phyloP scores from a whole-genome alignment of 2,329 filamentous ascomycete species.

The Scedosporium boydii region DNA sequence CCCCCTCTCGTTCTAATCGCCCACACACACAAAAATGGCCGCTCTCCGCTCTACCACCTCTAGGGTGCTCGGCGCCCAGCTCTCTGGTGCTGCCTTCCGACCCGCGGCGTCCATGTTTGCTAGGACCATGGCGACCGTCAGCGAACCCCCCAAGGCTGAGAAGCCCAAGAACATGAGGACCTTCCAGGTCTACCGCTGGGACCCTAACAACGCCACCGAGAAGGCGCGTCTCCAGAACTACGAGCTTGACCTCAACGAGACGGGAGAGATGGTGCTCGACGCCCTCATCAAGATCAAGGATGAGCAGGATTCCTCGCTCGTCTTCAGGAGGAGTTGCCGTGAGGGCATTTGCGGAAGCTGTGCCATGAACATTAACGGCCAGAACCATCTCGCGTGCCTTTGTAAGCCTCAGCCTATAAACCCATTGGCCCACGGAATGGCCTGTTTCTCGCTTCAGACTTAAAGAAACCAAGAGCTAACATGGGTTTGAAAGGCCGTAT shows the following conservation, averaged over 20 bases:
- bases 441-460: neutral
- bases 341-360: conserved; percentile 98
- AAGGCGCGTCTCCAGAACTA: conserved; percentile 97
- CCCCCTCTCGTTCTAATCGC: neutral
- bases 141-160: conserved; percentile 29
- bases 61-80: conserved; percentile 39
- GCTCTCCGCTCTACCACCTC: conserved; percentile 50
- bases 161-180: conserved; percentile 68
- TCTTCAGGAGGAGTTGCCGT: conserved; percentile 90
- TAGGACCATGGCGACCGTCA: conserved; percentile 45
- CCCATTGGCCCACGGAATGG: neutral
- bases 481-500: conserved; percentile 63
- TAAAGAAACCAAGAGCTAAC: conserved; percentile 16
- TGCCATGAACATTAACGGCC: conserved; percentile 99
- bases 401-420: conserved; percentile 52
- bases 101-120: conserved; percentile 28
- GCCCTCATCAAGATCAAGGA: conserved; percentile 98
- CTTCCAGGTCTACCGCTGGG: conserved; percentile 99
- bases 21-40: conserved; percentile 36
- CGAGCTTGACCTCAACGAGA: conserved; percentile 95
- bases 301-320: conserved; percentile 91
- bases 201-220: conserved; percentile 80
- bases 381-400: conserved; percentile 94
- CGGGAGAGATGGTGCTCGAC: conserved; percentile 95
- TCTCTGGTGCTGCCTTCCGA: conserved; percentile 26